These are phyloP conservation scores for Fusarium albosuccineum DNA, from an alignment of 2,329 filamentous ascomycete genomes.

Conservation along the genomic window DNA sequence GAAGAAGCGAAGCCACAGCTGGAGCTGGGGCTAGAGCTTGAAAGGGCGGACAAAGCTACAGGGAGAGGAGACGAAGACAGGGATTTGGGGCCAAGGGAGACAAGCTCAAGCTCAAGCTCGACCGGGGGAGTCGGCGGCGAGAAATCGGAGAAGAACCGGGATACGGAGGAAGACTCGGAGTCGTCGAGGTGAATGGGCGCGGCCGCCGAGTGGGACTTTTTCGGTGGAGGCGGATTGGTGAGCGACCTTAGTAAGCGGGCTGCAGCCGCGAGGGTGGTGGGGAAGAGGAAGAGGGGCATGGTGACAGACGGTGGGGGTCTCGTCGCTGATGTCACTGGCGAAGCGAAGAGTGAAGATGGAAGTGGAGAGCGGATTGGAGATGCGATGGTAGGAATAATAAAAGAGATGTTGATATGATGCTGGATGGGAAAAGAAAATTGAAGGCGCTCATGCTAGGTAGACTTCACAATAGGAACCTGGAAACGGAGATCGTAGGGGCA, in stretches of 20 bases:
- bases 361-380: slow-evolving; percentile 9
- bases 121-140: slow-evolving; percentile 12
- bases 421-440: not conserved
- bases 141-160: slow-evolving; percentile 31
- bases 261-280: slow-evolving; percentile 22
- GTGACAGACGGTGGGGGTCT: not conserved
- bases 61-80: not conserved
- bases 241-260: slow-evolving; percentile 36
- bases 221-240: slow-evolving; percentile 9
- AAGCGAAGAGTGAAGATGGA: not conserved
- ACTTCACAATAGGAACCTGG: too few species aligned
- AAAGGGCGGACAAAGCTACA: not conserved
- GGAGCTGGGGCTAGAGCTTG: slow-evolving; percentile 4
- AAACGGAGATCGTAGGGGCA: too few species aligned
- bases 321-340: not conserved
- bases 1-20: slow-evolving; percentile 9
- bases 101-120: slow-evolving; percentile 20
- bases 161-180: slow-evolving; percentile 27
- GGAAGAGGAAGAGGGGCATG: slow-evolving; percentile 36
- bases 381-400: slow-evolving; percentile 14
- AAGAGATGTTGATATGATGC: not conserved
- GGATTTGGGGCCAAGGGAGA: not conserved
- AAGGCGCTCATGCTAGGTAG: not conserved
- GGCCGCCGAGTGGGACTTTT: slow-evolving; percentile 28
- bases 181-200: slow-evolving; percentile 19